Base-by-base conservation (phyloP, 371 early-diverging fungal genomes). In the Mortierella sp. region DNA sequence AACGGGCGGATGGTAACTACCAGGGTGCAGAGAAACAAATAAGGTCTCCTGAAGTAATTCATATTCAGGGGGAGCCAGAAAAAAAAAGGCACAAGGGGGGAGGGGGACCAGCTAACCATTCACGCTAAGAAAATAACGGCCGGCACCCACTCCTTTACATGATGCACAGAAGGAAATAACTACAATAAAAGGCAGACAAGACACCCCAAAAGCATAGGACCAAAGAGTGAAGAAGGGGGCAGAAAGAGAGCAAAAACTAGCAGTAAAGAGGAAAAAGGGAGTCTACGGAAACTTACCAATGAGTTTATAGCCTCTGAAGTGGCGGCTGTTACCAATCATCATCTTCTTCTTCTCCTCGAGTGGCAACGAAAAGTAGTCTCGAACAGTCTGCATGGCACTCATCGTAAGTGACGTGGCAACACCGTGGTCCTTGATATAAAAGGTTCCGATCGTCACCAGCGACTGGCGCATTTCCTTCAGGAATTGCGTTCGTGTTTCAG, bases 271-370 rank as follows among this genome's bases (percentile, higher is more conserved):
- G 24, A 38, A 38, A 24, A 41, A 6, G 21, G 41, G 68, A 68
- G 68, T n/a, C 68, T 7, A 90, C 27, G 49, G 49, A 27, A 32
- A 77, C 83, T 80, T 89, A 89, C 91, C 85, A 44, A 91, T 71
- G 35, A 78, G 80, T 29, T 89, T 92, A 79, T 93, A 94, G 14
- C 94, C 94, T 18, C 93, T 87, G 65, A 92, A 94, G 72, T 93
- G 93, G 54, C 92, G 92, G 1, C 91, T 92, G 58, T 91, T 89
- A 7, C 87, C 89, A 73, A 92, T 90, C 71, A 91, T 87, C 51
- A 90, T 88, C 72, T 91, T 90, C 44, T 90, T 79, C 74, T 94
- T 94, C 38, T 91, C 91, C n/a, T 90, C 89, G 1, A 91, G 55
- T 0, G 94, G 91, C n/a, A 93, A 75, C 5, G 85, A 88, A 71